Evolutionary conservation across 192 early-diverging fungal genomes (phyloP).

Genomic region (Coemansia sp.): DNA sequence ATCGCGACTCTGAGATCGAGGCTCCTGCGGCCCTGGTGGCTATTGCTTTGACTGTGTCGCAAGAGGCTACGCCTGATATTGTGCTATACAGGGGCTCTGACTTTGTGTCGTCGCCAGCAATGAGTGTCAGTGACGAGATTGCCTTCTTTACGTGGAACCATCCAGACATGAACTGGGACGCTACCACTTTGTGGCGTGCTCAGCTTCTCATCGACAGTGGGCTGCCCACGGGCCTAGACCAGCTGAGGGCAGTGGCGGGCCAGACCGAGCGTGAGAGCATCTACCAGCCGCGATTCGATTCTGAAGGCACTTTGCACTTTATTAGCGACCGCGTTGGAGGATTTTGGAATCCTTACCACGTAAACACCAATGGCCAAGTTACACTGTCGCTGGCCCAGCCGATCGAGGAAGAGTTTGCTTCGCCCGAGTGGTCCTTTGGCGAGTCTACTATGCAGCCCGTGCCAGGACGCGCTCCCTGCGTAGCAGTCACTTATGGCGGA

Average conservation of each 20-base stretch:
- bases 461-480: slow-evolving; percentile 13
- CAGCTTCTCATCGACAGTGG: slow-evolving; percentile 12
- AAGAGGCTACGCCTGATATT: slow-evolving; percentile 17
- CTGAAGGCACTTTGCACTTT: slow-evolving; percentile 64
- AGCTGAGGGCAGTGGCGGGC: slow-evolving; percentile 34
- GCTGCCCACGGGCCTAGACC: slow-evolving; percentile 5
- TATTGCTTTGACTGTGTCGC: slow-evolving; percentile 45
- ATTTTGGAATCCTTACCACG: slow-evolving; percentile 73
- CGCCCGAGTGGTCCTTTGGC: slow-evolving; percentile 60
- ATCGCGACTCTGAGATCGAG: slow-evolving; percentile 58
- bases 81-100: slow-evolving; percentile 62
- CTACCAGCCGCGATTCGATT: slow-evolving; percentile 68
- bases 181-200: slow-evolving; percentile 61
- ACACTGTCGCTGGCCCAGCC: slow-evolving; percentile 53
- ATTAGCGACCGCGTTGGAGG: slow-evolving; percentile 64
- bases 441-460: slow-evolving; percentile 45
- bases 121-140: slow-evolving; percentile 59
- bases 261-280: slow-evolving; percentile 30
- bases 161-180: slow-evolving; percentile 82
- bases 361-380: slow-evolving; percentile 40
- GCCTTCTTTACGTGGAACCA: slow-evolving; percentile 74
- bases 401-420: slow-evolving; percentile 67
- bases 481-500: slow-evolving; percentile 26
- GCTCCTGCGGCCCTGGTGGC: slow-evolving; percentile 60
- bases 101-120: slow-evolving; percentile 69